Percentiles rank a stretch among this genome's conserved stretches.
Conservation (phyloP, 129 eudicot genomes). For the Chrysanthemum seticuspe region DNA sequence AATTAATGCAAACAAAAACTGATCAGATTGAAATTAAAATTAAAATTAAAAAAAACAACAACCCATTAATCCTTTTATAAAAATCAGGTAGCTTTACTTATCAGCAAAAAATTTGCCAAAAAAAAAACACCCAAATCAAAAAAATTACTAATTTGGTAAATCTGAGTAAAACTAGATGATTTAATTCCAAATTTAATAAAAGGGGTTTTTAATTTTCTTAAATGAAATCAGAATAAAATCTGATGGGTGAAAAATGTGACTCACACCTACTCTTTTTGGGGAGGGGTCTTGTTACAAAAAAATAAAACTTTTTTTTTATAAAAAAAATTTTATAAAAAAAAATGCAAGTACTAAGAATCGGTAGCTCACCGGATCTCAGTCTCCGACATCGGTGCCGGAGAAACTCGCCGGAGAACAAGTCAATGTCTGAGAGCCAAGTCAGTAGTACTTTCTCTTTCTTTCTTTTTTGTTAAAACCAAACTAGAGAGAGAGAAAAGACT, state of each 20-base stretch:
- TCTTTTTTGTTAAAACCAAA: too few species aligned
- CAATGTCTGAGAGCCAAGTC: conserved; percentile 44
- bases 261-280: conserved; percentile 24
- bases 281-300: neutral
- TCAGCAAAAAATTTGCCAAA: neutral
- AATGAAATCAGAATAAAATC: neutral
- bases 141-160: neutral
- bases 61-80: too few species aligned
- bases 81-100: too few species aligned
- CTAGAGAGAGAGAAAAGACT: too few species aligned
- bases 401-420: conserved; percentile 32
- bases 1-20: too few species aligned
- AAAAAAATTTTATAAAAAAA: neutral
- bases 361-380: conserved; percentile 60
- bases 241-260: conserved; percentile 33
- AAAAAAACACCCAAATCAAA: neutral
- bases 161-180: neutral
- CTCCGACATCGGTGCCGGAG: conserved; percentile 37
- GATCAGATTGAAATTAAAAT: too few species aligned
- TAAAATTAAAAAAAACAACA: too few species aligned
- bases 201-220: too few species aligned
- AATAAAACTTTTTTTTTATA: neutral
- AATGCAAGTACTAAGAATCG: conserved; percentile 25
- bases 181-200: neutral
- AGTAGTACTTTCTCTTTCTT: conserved; percentile 7